Conservation (phyloP, 2,329 filamentous ascomycete genomes). For the Cladosporium velox region DNA sequence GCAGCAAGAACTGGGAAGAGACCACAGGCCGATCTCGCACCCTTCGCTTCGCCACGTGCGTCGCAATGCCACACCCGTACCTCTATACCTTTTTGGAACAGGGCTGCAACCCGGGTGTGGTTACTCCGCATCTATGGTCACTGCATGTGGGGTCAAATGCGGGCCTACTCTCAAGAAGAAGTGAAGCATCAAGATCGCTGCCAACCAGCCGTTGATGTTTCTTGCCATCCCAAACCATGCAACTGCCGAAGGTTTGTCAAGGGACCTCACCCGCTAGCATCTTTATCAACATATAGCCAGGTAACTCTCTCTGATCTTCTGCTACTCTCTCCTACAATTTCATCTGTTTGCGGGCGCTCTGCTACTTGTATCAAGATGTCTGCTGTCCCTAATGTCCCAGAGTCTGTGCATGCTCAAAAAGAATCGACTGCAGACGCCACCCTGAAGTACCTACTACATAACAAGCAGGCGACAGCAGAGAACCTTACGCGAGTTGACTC, state of each 20-base stretch:
- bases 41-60: not conserved
- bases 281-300: not conserved
- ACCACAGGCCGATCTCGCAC: not conserved
- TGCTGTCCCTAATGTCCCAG: constrained; percentile 36
- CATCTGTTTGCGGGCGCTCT: too few species aligned
- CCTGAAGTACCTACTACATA: constrained; percentile 26
- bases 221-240: not conserved
- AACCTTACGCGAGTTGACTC: constrained; percentile 13
- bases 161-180: not conserved
- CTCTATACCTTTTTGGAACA: not conserved
- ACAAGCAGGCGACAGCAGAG: constrained; percentile 21
- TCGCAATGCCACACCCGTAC: not conserved
- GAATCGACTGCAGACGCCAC: constrained; percentile 26
- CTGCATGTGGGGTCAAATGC: constrained; percentile 4
- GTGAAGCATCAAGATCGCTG: not conserved
- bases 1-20: not conserved
- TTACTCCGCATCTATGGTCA: constrained; percentile 4
- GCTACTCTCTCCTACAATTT: not conserved
- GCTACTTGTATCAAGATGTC: constrained; percentile 41
- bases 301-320: not conserved
- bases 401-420: constrained; percentile 24
- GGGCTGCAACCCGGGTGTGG: not conserved
- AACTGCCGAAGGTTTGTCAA: not conserved
- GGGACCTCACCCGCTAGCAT: not conserved
- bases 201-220: not conserved